These are phyloP conservation scores for Rutstroemia sp. DNA, from an alignment of 2,329 filamentous ascomycete genomes.

Conservation along the genomic window DNA sequence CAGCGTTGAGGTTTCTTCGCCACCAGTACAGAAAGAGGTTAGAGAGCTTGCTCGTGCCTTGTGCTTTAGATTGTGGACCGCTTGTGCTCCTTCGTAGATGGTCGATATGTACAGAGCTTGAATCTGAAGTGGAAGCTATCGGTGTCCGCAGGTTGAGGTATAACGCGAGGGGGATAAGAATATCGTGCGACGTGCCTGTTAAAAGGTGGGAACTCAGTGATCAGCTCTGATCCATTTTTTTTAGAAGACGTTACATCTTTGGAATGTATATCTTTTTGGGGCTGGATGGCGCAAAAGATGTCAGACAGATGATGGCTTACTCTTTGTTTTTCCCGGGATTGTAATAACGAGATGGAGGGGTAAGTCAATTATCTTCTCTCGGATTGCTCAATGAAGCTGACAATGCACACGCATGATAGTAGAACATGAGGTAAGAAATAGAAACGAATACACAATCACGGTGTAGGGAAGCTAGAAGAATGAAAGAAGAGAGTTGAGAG, in stretches of 20 bases:
- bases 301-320: not conserved
- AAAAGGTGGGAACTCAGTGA: not conserved
- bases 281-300: not conserved
- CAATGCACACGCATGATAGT: conserved; percentile 2
- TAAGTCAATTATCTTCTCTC: not conserved
- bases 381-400: conserved; percentile 3
- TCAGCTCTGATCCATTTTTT: not conserved
- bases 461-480: conserved; percentile 8
- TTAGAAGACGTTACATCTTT: not conserved
- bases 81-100: not conserved
- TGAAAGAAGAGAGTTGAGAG: conserved; percentile 5
- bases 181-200: not conserved
- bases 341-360: not conserved
- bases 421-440: conserved; percentile 9
- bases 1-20: not conserved
- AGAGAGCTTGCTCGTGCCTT: not conserved
- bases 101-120: not conserved
- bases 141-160: not conserved
- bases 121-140: not conserved
- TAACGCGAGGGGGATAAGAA: not conserved
- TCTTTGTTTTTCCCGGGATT: not conserved
- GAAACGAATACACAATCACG: conserved; percentile 13
- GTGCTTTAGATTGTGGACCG: not conserved
- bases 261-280: not conserved
- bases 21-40: not conserved